Base-by-base conservation (phyloP, 306 rosid genomes). In the Rosa chinensis region DNA sequence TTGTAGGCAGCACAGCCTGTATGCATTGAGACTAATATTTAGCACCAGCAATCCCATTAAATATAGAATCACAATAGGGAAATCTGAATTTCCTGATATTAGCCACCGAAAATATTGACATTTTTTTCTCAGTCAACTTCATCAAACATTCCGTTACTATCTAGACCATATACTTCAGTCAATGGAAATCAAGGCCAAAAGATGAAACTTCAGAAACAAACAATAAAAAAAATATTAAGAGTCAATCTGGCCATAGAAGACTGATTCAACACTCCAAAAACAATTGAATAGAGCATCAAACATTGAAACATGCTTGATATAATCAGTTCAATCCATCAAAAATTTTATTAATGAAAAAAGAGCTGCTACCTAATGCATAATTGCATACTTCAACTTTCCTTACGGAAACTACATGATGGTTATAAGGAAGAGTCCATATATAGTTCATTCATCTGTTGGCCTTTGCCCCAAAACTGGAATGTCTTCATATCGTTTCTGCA, bases 401-500 rank as follows among this genome's bases (percentile, higher is more conserved):
- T 66, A 74, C 11, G 74, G 72, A 50, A 74, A 78, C 59, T 45
- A 37, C 9, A 21, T 66, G 18, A 83, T 14, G n/a, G 39, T 5
- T 78, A 66, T 52, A 17, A 69, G 43, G 68, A 18, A 76, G 67
- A 23, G 55, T 42, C 14, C n/a, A n/a, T n/a, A n/a, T n/a, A n/a
- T 35, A 71, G 25, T 35, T 82, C 86, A 82, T 80, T 88, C 89
- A 74, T 82, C 92, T 11, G 82, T 8, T 53, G 8, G 92, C 71
- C 92, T 84, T 84, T 86, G 89, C 78, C 92, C 92, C 85, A 88
- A 82, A 66, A 63, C 87, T 28, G 89, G 50, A 73, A 86, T 88
- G 80, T 88, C 92, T 75, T 88, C 89, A 0, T 82, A 88, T 40
- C 87, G 87, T 80, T 88, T 88, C 92, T 88, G 88, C 87, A 82